Percentiles rank a stretch among this genome's conserved stretches.
phyloP scores from a whole-genome alignment of 768 basidiomycete species.

The Mycena capillaripes region DNA sequence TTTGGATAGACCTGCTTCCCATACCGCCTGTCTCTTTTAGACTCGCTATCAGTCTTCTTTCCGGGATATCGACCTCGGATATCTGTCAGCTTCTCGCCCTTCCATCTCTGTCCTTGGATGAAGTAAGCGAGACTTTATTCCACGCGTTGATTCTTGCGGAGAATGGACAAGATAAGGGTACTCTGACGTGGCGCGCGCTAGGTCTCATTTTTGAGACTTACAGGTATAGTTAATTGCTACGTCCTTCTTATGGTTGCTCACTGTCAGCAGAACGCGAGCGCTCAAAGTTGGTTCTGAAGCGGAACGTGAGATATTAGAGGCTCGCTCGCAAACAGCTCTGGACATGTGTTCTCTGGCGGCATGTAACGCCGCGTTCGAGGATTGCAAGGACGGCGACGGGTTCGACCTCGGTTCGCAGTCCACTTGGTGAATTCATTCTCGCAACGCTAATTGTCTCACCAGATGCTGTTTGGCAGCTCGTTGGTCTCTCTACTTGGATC shows the following conservation, averaged over 20 bases:
- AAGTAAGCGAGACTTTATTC: slow-evolving; percentile 62
- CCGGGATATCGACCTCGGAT: slow-evolving; percentile 69
- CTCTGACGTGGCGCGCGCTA: slow-evolving; percentile 59
- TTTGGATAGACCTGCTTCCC: not conserved
- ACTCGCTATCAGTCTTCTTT: slow-evolving; percentile 57
- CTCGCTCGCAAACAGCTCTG: slow-evolving; percentile 72
- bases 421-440: no score
- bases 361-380: slow-evolving; percentile 74
- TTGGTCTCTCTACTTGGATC: slow-evolving; percentile 73
- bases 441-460: slow-evolving; percentile 23
- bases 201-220: slow-evolving; percentile 66
- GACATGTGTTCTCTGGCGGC: slow-evolving; percentile 77
- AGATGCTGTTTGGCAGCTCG: slow-evolving; percentile 85
- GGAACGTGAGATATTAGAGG: slow-evolving; percentile 57
- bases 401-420: slow-evolving; percentile 72
- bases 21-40: not conserved
- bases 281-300: slow-evolving; percentile 34
- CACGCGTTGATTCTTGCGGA: slow-evolving; percentile 61
- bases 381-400: slow-evolving; percentile 70
- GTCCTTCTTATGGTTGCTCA: slow-evolving; percentile 38
- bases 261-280: slow-evolving; percentile 29
- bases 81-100: slow-evolving; percentile 68
- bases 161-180: slow-evolving; percentile 55
- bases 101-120: slow-evolving; percentile 54
- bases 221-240: slow-evolving; percentile 59